Conservation (phyloP, 495 filamentous ascomycete species). For the Talaromyces trachyspermus region DNA sequence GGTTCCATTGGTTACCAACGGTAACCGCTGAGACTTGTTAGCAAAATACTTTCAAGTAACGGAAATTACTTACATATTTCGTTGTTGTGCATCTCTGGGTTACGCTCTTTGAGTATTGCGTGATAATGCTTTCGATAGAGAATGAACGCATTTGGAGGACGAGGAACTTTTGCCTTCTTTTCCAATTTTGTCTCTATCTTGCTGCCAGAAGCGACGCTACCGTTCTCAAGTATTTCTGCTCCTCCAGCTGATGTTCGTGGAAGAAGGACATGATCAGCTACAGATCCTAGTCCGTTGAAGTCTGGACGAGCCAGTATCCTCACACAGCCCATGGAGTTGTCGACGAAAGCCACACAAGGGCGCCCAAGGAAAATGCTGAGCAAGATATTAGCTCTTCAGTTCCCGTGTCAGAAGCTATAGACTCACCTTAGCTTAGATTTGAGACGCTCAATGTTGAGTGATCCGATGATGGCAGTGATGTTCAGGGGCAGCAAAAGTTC, state of each 20-base stretch:
- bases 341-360: constrained; percentile 21
- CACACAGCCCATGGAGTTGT: constrained; percentile 13
- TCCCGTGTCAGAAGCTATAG: background rate
- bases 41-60: background rate
- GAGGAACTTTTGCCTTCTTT: constrained; percentile 27
- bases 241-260: background rate
- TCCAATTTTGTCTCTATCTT: background rate
- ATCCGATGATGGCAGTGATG: constrained; percentile 19
- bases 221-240: background rate
- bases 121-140: constrained; percentile 38
- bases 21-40: constrained; percentile 33
- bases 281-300: background rate
- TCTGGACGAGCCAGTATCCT: background rate
- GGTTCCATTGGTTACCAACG: constrained; percentile 36
- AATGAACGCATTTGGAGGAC: constrained; percentile 40
- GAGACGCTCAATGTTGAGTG: constrained; percentile 18
- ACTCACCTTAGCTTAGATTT: constrained; percentile 19
- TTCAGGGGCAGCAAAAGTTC: constrained; percentile 22
- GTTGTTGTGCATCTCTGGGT: constrained; percentile 35
- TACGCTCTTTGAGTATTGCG: constrained; percentile 21
- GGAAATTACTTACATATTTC: constrained; percentile 37
- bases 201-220: background rate
- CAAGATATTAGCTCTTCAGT: constrained; percentile 6
- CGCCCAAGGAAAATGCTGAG: constrained; percentile 17
- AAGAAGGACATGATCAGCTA: background rate